Percentiles rank a stretch among this genome's conserved stretches.
These are phyloP conservation scores for Gelatoporia subvermispora DNA, from an alignment of 768 basidiomycete genomes.

Conservation along the genomic window DNA sequence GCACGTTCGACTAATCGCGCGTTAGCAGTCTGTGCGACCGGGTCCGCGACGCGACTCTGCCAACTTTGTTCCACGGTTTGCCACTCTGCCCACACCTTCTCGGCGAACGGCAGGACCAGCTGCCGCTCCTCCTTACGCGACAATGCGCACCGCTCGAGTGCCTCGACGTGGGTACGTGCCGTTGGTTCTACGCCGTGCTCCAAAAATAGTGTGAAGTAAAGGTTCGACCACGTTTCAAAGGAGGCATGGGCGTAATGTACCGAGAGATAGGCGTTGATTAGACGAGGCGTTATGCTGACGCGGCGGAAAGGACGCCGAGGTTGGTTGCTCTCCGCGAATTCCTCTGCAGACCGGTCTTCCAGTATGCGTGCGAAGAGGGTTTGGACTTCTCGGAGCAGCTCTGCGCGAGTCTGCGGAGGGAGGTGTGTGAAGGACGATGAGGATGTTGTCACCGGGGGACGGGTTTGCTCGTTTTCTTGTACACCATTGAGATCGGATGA, in stretches of 20 bases:
- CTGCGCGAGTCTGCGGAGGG: slow-evolving; percentile 68
- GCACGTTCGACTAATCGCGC: slow-evolving; percentile 63
- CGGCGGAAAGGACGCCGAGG: slow-evolving; percentile 40
- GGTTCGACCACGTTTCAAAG: slow-evolving; percentile 41
- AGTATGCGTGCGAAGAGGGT: slow-evolving; percentile 62
- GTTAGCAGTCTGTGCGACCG: slow-evolving; percentile 16
- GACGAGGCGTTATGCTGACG: slow-evolving; percentile 53
- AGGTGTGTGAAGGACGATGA: slow-evolving; percentile 37
- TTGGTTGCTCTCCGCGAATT: slow-evolving; percentile 6
- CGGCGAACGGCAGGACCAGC: slow-evolving; percentile 46
- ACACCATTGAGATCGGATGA: neutral
- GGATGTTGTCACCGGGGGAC: neutral
- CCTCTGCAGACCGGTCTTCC: slow-evolving; percentile 27
- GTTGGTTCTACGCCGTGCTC: slow-evolving; percentile 40
- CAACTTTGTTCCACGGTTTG: slow-evolving; percentile 37
- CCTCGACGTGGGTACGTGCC: slow-evolving; percentile 55
- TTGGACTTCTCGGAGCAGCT: slow-evolving; percentile 65
- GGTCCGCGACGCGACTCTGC: slow-evolving; percentile 23
- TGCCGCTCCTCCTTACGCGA: slow-evolving; percentile 42
- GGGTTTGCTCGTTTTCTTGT: neutral
- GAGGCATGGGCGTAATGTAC: slow-evolving; percentile 60
- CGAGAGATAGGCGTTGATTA: slow-evolving; percentile 79
- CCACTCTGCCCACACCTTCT: slow-evolving; percentile 69
- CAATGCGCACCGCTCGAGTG: slow-evolving; percentile 59
- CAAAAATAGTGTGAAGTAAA: slow-evolving; percentile 48